Base-by-base conservation (phyloP, 2,329 filamentous ascomycete genomes). In the Neonectria sp. region DNA sequence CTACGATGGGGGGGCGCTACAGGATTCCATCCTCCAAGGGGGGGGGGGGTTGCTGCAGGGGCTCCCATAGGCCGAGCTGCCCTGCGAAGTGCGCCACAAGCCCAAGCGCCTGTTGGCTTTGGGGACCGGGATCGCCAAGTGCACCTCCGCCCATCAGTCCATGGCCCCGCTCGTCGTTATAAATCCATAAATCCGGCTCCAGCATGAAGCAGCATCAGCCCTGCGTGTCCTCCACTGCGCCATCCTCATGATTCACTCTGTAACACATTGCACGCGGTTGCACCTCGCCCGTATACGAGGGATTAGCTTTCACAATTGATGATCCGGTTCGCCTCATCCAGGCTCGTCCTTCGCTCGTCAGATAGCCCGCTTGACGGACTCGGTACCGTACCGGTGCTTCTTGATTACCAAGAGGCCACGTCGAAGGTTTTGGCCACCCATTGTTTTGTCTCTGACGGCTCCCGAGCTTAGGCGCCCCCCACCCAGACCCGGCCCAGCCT, bases 61-160 rank as follows among this genome's bases (percentile, higher is more conserved):
- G 43, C 21, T 48, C 11, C 48, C 17, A 74, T 73, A 67, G 72
- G 72, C n/a, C 37, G 29, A 59, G 37, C 45, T 60, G 60, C 58
- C 64, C 43, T 65, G 52, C 48, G 61, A 21, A 21, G 35, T 67
- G 65, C 68, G 60, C 70, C 68, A 73, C 60, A 65, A 60, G 59
- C 71, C 58, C 67, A 64, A 48, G 63, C 62, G 48, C 56, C 37
- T 48, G 24, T 43, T 40, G 49, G 56, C 58, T 59, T 55, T 68
- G 70, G 65, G 63, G 68, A 61, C 66, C 46, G 53, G 62, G 62
- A 65, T 65, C 52, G 46, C 29, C 57, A 40, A 60, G 52, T 46
- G 52, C 57, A 60, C 51, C 35, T 57, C 52, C 45, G 56, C 21
- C 45, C 43, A 46, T 53, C 51, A 53, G 51, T 51, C 51, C 51